A percentile compares a stretch with the other conserved stretches of the same genome.
Conservation (phyloP, 2,329 filamentous ascomycete genomes). For the Penicillium sp. region DNA sequence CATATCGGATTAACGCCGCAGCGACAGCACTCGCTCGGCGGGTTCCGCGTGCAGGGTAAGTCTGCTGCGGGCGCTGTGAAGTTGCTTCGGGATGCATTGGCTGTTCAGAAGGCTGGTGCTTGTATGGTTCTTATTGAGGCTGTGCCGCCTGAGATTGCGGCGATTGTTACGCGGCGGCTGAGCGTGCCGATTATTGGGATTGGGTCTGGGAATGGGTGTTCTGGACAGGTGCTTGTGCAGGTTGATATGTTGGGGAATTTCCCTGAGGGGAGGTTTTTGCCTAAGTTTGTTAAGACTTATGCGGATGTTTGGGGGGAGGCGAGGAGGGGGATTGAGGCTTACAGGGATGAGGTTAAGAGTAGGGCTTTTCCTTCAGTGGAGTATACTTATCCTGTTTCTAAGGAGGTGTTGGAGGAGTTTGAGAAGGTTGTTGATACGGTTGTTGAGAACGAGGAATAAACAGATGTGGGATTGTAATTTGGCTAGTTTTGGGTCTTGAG, state of each 20-base stretch:
- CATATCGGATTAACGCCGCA: slow-evolving; percentile 93
- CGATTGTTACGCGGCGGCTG: slow-evolving; percentile 73
- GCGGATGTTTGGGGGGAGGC: slow-evolving; percentile 86
- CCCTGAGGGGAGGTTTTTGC: slow-evolving; percentile 81
- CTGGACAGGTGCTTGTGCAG: slow-evolving; percentile 94
- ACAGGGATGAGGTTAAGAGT: slow-evolving; percentile 83
- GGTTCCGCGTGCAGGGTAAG: slow-evolving; percentile 93
- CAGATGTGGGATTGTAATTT: neutral
- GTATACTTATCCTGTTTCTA: slow-evolving; percentile 82
- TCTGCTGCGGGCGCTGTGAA: slow-evolving; percentile 68
- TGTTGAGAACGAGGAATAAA: neutral
- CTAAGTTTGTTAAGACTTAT: slow-evolving; percentile 95
- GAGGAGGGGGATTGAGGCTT: slow-evolving; percentile 71
- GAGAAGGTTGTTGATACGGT: slow-evolving; percentile 45
- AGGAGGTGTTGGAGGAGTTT: slow-evolving; percentile 73
- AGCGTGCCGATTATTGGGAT: slow-evolving; percentile 92
- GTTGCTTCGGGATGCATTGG: slow-evolving; percentile 78
- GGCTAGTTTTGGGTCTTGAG: neutral
- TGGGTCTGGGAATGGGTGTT: slow-evolving; percentile 84
- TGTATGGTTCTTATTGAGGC: slow-evolving; percentile 87
- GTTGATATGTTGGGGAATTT: slow-evolving; percentile 93
- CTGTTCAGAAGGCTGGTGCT: slow-evolving; percentile 86
- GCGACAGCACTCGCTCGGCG: slow-evolving; percentile 86
- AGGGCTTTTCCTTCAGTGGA: slow-evolving; percentile 76
- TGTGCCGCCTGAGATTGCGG: slow-evolving; percentile 79